Evolutionary conservation across 148 eudicot species (phyloP), one percentile per base, ranked within the genome.

Genomic region (Silene conica): DNA sequence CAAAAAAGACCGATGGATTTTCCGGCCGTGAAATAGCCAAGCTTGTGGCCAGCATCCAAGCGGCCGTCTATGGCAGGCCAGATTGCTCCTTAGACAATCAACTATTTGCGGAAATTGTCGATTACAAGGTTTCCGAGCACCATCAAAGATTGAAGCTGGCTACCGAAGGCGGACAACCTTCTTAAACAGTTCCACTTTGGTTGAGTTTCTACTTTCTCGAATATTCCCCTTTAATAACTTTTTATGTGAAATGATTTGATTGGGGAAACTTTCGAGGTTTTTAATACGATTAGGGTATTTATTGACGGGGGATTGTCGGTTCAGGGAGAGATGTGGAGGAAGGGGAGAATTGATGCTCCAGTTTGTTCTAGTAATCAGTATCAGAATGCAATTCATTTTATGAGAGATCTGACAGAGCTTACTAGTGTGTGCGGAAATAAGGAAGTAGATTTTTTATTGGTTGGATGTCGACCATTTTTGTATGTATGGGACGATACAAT

Each of bases 21-120:
- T 95, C 99, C 0, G 99, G 99, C 13, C 89, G 99, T 73, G 99
- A 95, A 85, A 92, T 90, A 69, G 98, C 97, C 1, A 95, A 95
- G 78, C 89, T 95, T 65, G 76, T 95, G 85, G 98, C 98, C 28
- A 82, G 98, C 73, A 92, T 95, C 62, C 98, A 95, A 80, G 98
- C 98, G 18, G 93, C 98, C 11, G 97, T 95, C 0, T 92, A 92
- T 76, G 98, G 97, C 57, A 78, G 91, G 31, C 87, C 92, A 1
- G 98, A 95, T 62, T 95, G 99, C 76, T 85, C 86, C 5, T 77
- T 95, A 78, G 99, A 95, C 81, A 74, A 93, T 0, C 75, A 86
- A 71, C 73, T 95, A 31, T 95, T 95, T 73, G 85, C 26, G 80
- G 99, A 95, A 82, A 80, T 92, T 46, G 99, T 95, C 4, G 92